Conservation (phyloP, 2,329 filamentous ascomycete species). For the Chrysoporthe puriensis region DNA sequence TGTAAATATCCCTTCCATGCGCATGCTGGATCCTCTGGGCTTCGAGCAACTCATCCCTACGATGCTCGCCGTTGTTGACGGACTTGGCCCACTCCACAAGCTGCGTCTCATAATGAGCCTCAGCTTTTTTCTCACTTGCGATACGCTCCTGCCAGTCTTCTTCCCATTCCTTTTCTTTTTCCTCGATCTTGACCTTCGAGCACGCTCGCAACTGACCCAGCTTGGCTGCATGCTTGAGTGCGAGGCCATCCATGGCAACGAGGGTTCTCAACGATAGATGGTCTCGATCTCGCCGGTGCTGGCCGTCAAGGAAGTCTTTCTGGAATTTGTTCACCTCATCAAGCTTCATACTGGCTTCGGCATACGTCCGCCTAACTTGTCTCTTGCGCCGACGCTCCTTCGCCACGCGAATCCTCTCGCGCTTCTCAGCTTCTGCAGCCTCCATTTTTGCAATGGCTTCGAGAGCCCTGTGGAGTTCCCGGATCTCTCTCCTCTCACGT, state of each 20-base stretch:
- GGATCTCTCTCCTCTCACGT: slow-evolving; percentile 41
- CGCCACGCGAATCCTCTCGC: slow-evolving; percentile 44
- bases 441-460: slow-evolving; percentile 53
- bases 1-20: slow-evolving; percentile 44
- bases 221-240: slow-evolving; percentile 40
- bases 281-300: slow-evolving; percentile 43
- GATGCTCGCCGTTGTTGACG: slow-evolving; percentile 38
- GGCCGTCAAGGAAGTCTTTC: slow-evolving; percentile 40
- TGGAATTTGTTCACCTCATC: slow-evolving; percentile 49
- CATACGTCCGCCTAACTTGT: slow-evolving; percentile 45
- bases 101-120: slow-evolving; percentile 47
- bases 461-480: slow-evolving; percentile 45
- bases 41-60: slow-evolving; percentile 39
- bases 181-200: slow-evolving; percentile 37
- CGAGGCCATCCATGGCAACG: slow-evolving; percentile 37
- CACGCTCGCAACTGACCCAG: slow-evolving; percentile 35
- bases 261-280: slow-evolving; percentile 34
- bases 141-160: slow-evolving; percentile 48
- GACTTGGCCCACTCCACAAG: slow-evolving; percentile 45
- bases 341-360: slow-evolving; percentile 42
- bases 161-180: slow-evolving; percentile 41
- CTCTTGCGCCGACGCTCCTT: slow-evolving; percentile 43
- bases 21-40: slow-evolving; percentile 47
- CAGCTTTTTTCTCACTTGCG: slow-evolving; percentile 46
- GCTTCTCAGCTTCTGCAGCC: slow-evolving; percentile 48